Conservation (phyloP, 2,329 filamentous ascomycete species). For the Sphaerulina musiva region DNA sequence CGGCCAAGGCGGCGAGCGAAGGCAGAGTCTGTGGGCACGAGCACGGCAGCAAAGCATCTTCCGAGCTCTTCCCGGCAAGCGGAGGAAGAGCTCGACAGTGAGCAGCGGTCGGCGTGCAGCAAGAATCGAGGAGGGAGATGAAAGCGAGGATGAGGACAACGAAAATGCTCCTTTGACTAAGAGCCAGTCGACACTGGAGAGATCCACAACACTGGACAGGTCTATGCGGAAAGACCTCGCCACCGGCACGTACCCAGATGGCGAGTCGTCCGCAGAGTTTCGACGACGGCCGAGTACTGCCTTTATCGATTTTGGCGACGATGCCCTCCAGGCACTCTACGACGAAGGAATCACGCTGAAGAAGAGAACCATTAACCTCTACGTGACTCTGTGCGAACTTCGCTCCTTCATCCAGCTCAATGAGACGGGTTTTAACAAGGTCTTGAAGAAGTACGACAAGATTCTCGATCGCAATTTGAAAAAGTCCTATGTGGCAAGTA, state of each 20-base stretch:
- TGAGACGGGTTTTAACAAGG: slow-evolving; percentile 91
- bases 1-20: slow-evolving; percentile 26
- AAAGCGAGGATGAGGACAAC: slow-evolving; percentile 51
- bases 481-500: slow-evolving; percentile 63
- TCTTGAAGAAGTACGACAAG: slow-evolving; percentile 98
- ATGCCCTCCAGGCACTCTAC: slow-evolving; percentile 62
- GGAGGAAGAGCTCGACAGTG: slow-evolving; percentile 41
- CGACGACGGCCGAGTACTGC: slow-evolving; percentile 58
- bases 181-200: slow-evolving; percentile 23
- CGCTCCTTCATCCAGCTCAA: slow-evolving; percentile 96
- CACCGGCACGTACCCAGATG: slow-evolving; percentile 17
- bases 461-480: slow-evolving; percentile 79
- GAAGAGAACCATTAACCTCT: slow-evolving; percentile 79
- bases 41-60: slow-evolving; percentile 46
- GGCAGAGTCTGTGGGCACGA: slow-evolving; percentile 31
- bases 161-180: slow-evolving; percentile 42
- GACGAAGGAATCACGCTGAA: slow-evolving; percentile 77
- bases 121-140: slow-evolving; percentile 53
- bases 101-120: slow-evolving; percentile 30
- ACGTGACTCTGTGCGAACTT: slow-evolving; percentile 88
- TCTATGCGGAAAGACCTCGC: slow-evolving; percentile 18
- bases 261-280: slow-evolving; percentile 34
- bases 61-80: slow-evolving; percentile 40
- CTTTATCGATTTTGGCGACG: slow-evolving; percentile 73
- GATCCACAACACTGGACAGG: slow-evolving; percentile 18